These are phyloP conservation scores for Mycena galericulata DNA, from an alignment of 768 basidiomycete species.

Conservation along the genomic window DNA sequence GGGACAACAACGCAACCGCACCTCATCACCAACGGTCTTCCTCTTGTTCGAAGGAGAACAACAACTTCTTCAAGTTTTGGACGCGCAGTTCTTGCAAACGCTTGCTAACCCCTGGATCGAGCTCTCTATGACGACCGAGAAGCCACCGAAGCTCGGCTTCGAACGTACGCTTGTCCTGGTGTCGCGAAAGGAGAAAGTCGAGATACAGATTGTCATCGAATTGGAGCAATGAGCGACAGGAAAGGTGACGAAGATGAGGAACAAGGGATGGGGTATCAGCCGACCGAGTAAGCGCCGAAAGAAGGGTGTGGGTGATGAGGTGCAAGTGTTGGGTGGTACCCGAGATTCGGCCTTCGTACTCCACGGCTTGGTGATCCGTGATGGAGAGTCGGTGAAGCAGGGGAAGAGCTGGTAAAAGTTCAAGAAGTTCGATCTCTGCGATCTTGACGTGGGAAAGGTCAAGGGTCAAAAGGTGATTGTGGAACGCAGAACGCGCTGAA, in stretches of 20 bases:
- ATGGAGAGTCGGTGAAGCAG: background rate
- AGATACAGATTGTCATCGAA: background rate
- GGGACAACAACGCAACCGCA: too few species aligned
- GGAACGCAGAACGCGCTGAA: background rate
- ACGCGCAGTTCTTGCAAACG: too few species aligned
- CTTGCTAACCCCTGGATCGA: too few species aligned
- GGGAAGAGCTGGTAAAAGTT: background rate
- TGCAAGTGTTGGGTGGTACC: too few species aligned
- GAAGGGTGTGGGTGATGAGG: background rate
- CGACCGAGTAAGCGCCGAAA: background rate
- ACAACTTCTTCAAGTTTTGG: too few species aligned
- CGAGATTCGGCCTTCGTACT: too few species aligned
- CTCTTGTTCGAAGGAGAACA: too few species aligned
- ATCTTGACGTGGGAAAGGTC: background rate
- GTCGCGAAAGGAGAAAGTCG: background rate
- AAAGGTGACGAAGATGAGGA: background rate
- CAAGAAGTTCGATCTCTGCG: background rate
- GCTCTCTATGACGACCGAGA: too few species aligned
- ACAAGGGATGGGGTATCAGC: background rate
- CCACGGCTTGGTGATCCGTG: background rate
- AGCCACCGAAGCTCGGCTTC: too few species aligned
- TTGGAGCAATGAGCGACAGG: background rate
- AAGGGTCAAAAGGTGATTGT: background rate
- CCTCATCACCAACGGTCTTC: too few species aligned
- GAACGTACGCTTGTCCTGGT: background rate